Evolutionary conservation across 2,329 filamentous ascomycete genomes (phyloP).

Genomic region (Calonectria henricotiae): DNA sequence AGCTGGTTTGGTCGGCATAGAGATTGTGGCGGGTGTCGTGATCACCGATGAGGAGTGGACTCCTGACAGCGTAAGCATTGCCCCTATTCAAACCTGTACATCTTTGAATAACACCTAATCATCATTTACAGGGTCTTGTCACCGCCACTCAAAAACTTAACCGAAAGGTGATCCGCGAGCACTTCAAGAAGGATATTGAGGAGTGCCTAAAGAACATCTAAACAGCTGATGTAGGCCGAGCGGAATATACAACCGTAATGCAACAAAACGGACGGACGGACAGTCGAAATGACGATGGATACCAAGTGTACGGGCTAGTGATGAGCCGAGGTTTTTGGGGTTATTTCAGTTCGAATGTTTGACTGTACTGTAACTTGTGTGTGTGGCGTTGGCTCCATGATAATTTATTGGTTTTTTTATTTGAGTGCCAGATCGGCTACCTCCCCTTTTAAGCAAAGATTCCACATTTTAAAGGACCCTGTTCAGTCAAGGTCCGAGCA

Average conservation of each 20-base stretch:
- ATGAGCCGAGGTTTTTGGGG: conserved; percentile 28
- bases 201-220: conserved; percentile 57
- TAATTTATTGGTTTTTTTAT: conserved; percentile 45
- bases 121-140: conserved; percentile 67
- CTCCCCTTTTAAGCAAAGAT: conserved; percentile 27
- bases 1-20: conserved; percentile 79
- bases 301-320: conserved; percentile 42
- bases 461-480: conserved; percentile 36
- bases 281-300: conserved; percentile 43
- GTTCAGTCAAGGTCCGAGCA: conserved; percentile 23
- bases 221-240: conserved; percentile 21
- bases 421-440: conserved; percentile 29
- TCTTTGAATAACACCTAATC: conserved; percentile 44
- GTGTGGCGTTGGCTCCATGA: conserved; percentile 51
- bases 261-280: conserved; percentile 28
- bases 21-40: conserved; percentile 84
- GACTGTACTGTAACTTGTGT: conserved; percentile 48
- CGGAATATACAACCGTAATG: conserved; percentile 29
- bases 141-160: conserved; percentile 77
- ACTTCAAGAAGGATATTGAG: conserved; percentile 69
- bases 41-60: conserved; percentile 92
- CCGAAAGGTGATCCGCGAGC: conserved; percentile 67
- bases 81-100: background rate
- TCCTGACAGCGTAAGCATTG: conserved; percentile 80
- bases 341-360: conserved; percentile 38